Conservation (phyloP, 192 early-diverging fungal genomes). For the Chytriomyces sp. region DNA sequence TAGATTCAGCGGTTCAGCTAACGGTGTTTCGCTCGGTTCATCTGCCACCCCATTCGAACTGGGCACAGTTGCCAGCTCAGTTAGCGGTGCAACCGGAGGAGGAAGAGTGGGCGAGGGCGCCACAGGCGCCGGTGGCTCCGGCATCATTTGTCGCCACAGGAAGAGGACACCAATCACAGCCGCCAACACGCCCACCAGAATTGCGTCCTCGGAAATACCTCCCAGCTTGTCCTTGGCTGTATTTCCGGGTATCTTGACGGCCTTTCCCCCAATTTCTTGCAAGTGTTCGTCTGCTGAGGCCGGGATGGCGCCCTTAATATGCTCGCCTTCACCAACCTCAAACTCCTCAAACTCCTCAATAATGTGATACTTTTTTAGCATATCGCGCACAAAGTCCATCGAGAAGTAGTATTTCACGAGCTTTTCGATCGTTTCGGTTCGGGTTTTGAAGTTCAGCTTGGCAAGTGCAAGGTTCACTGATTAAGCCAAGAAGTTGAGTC, state of each 20-base stretch:
- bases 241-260: not conserved
- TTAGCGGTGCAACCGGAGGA: too few species aligned
- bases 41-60: too few species aligned
- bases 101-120: not conserved
- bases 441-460: constrained; percentile 60
- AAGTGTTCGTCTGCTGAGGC: constrained; percentile 9
- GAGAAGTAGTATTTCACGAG: not conserved
- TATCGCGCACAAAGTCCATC: not conserved
- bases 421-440: not conserved
- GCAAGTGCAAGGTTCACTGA: constrained; percentile 69
- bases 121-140: not conserved
- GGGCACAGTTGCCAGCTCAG: too few species aligned
- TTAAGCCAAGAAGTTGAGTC: not conserved
- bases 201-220: not conserved
- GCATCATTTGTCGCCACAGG: constrained; percentile 19
- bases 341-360: constrained; percentile 19
- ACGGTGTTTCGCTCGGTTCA: too few species aligned
- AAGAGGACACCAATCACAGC: constrained; percentile 18
- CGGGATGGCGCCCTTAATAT: constrained; percentile 14
- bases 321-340: not conserved
- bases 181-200: constrained; percentile 8
- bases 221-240: not conserved
- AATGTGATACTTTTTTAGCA: constrained; percentile 16
- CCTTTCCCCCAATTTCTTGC: not conserved
- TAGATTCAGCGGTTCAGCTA: too few species aligned